phyloP scores from a whole-genome alignment of 768 basidiomycete genomes.

The Amyloporia xantha region DNA sequence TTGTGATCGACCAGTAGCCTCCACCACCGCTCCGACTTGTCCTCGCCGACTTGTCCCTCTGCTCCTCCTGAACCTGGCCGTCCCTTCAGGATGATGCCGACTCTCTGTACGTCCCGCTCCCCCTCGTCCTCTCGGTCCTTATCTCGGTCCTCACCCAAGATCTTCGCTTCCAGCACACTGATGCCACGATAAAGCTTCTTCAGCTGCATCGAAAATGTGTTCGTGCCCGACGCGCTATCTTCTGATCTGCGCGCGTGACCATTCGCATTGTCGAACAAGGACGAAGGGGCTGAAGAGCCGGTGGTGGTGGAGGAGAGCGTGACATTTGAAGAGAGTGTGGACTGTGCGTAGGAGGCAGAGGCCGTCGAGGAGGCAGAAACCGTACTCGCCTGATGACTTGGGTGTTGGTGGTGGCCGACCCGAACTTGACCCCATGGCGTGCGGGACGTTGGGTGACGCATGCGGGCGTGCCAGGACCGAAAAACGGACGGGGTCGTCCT shows the following conservation, averaged over 20 bases:
- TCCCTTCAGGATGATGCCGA: constrained; percentile 35
- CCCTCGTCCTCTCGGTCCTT: constrained; percentile 18
- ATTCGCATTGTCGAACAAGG: constrained; percentile 57
- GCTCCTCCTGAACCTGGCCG: constrained; percentile 20
- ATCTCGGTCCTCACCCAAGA: constrained; percentile 43
- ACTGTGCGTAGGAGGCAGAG: constrained; percentile 54
- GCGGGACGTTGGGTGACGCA: constrained; percentile 17
- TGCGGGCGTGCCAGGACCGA: constrained; percentile 50
- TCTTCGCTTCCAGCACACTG: constrained; percentile 69
- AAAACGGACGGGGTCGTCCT: constrained; percentile 90
- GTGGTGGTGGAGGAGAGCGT: constrained; percentile 71
- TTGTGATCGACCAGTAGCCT: constrained; percentile 77
- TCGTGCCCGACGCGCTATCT: constrained; percentile 41
- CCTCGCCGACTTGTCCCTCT: constrained; percentile 38
- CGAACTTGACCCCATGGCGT: constrained; percentile 4
- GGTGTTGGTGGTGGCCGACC: constrained; percentile 44
- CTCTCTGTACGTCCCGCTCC: constrained; percentile 28
- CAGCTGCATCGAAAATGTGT: constrained; percentile 65
- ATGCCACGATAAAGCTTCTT: constrained; percentile 83
- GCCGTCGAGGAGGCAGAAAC: constrained; percentile 71
- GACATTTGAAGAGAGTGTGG: constrained; percentile 58
- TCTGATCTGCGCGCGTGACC: constrained; percentile 42
- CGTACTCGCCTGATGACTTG: constrained; percentile 61
- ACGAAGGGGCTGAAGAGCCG: constrained; percentile 69
- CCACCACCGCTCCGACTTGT: constrained; percentile 72